Conservation (phyloP, 352 stramenopile species). For the Plasmopara viticola region DNA sequence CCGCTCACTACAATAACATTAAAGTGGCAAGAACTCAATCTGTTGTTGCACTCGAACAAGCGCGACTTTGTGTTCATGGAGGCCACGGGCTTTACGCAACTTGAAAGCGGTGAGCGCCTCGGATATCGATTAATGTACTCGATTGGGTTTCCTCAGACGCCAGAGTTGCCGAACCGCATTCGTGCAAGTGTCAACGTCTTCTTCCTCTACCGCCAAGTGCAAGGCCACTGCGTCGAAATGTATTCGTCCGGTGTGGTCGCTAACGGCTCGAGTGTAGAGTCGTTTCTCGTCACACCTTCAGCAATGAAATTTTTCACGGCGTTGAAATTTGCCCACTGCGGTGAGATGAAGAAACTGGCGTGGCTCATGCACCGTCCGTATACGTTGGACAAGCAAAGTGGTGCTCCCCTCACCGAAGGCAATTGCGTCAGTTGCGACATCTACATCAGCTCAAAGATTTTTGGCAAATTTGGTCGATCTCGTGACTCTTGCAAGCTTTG, state of each 20-base stretch:
- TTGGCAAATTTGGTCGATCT: constrained; percentile 26
- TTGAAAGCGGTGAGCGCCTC: constrained; percentile 26
- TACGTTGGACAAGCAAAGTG: constrained; percentile 20
- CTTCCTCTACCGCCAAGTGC: constrained; percentile 27
- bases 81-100: constrained; percentile 25
- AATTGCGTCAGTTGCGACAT: constrained; percentile 28
- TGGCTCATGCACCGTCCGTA: constrained; percentile 33
- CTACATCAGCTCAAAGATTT: constrained; percentile 28
- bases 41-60: constrained; percentile 26
- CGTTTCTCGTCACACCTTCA: constrained; percentile 20
- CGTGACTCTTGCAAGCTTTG: constrained; percentile 33
- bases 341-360: constrained; percentile 37
- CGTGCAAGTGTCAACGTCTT: constrained; percentile 28
- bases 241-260: constrained; percentile 23
- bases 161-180: constrained; percentile 23
- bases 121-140: constrained; percentile 39
- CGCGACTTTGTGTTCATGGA: constrained; percentile 41
- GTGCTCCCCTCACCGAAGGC: constrained; percentile 17
- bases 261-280: constrained; percentile 22
- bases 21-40: constrained; percentile 29
- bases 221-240: constrained; percentile 26
- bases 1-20: constrained; percentile 25
- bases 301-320: constrained; percentile 32
- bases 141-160: constrained; percentile 29
- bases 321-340: constrained; percentile 26